Percentiles rank a stretch among this genome's conserved stretches.
phyloP scores from a whole-genome alignment of 768 basidiomycete genomes.

The Bullera alba region DNA sequence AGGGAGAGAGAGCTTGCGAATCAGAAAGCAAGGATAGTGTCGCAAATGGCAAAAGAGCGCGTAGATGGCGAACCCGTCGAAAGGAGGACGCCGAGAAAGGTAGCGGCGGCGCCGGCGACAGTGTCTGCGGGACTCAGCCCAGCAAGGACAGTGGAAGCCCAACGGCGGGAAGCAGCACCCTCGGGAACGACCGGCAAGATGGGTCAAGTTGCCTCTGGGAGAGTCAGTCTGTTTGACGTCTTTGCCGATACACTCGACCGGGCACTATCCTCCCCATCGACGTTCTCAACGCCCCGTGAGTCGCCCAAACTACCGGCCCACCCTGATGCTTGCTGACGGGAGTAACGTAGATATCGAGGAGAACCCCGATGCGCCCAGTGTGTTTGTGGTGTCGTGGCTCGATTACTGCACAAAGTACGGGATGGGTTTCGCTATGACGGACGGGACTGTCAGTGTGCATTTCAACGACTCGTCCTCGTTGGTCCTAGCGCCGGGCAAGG shows the following conservation, averaged over 20 bases:
- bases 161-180: too few relatives aligned
- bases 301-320: not conserved
- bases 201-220: too few relatives aligned
- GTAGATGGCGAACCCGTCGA: too few relatives aligned
- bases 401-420: conserved; percentile 99
- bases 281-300: conserved; percentile 26
- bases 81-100: too few relatives aligned
- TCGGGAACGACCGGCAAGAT: too few relatives aligned
- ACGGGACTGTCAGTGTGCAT: conserved; percentile 88
- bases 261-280: conserved; percentile 11
- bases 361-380: conserved; percentile 51
- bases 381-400: conserved; percentile 97
- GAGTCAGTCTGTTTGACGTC: conserved; percentile 5
- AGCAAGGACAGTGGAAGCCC: too few relatives aligned
- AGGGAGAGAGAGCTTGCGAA: conserved; percentile 71
- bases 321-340: not conserved
- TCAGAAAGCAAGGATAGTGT: conserved; percentile 87
- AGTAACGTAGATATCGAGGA: conserved; percentile 3
- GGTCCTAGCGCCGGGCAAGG: conserved; percentile 75
- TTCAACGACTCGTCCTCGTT: conserved; percentile 92
- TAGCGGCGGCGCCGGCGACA: too few relatives aligned
- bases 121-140: too few relatives aligned
- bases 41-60: conserved; percentile 73
- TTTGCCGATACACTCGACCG: conserved; percentile 18
- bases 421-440: conserved; percentile 97